These are phyloP conservation scores for Emericellopsis cladophorae DNA, from an alignment of 2,329 filamentous ascomycete species.

Conservation along the genomic window DNA sequence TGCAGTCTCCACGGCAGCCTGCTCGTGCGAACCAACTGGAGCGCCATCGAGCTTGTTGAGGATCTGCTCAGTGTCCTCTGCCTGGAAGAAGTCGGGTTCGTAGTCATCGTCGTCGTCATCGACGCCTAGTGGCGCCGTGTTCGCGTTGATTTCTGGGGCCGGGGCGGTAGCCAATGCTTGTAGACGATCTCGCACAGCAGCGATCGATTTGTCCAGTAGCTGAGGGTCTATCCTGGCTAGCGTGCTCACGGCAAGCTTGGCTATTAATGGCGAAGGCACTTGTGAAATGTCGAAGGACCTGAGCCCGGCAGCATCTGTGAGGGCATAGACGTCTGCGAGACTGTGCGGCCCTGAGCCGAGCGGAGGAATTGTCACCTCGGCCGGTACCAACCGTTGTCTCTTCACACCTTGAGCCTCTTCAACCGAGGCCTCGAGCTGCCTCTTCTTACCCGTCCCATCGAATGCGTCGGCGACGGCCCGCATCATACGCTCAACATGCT, in stretches of 20 bases:
- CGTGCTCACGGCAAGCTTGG: constrained; percentile 71
- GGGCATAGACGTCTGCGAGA: constrained; percentile 73
- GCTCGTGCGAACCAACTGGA: constrained; percentile 30
- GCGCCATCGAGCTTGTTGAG: constrained; percentile 64
- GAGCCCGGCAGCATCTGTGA: constrained; percentile 61
- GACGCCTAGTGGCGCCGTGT: constrained; percentile 49
- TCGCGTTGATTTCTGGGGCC: constrained; percentile 37
- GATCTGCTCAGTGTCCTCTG: constrained; percentile 67
- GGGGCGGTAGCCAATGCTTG: constrained; percentile 29
- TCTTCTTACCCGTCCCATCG: constrained; percentile 69
- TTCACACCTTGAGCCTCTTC: constrained; percentile 71
- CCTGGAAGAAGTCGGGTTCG: constrained; percentile 72
- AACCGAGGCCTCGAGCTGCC: constrained; percentile 57
- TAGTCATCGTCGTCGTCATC: constrained; percentile 79
- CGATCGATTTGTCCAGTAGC: constrained; percentile 59
- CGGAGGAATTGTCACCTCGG: constrained; percentile 47
- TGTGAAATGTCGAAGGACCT: constrained; percentile 73
- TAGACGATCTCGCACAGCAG: constrained; percentile 43
- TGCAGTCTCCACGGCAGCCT: constrained; percentile 17
- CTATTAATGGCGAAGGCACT: constrained; percentile 62
- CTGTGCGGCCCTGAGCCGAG: constrained; percentile 65
- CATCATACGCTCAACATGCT: constrained; percentile 73
- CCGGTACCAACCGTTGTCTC: constrained; percentile 51
- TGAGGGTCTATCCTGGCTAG: constrained; percentile 59
- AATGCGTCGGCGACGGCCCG: constrained; percentile 67